Base-by-base conservation (phyloP, 2,329 filamentous ascomycete species). In the Metarhizium guizhouense region DNA sequence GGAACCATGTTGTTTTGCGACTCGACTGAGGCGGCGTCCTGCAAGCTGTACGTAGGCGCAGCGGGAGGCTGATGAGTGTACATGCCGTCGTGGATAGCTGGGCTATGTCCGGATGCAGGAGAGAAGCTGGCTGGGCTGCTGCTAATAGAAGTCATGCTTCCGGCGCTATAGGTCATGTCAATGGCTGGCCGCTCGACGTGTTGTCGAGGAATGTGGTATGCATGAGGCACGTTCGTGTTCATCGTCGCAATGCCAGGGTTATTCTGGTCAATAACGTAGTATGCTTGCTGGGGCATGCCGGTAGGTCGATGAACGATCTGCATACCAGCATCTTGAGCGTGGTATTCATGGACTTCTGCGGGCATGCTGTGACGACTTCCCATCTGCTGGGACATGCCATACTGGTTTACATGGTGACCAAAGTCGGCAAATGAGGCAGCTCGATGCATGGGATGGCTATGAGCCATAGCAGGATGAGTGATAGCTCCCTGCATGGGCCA, bases 221-320 rank as follows among this genome's bases (percentile, higher is more conserved):
- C 70, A 6, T 73, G 67, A n/a, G 75, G 71, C 51, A 81, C 69
- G 6, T 73, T 76, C 11, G 80, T 76, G 67, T 79, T 82, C 76
- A 85, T 79, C 13, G 81, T 85, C 36, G 81, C 82, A 6, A 86
- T 78, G 13, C 78, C 80, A 10, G 82, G 81, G 62, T 84, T 84
- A 64, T 75, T 77, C 60, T 83, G 80, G 56, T 86, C 82, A 1
- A 83, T 78, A 34, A 85, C 75, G 62, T 83, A 86, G 65, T 77
- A 82, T 40, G 70, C 66, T 54, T 75, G 74, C 53, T 72, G 73
- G 3, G 75, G 72, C 62, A 80, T 70, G 64, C 73, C 76, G 5
- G 74, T 62, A n/a, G 74, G 71, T 54, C 77, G 74, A 60, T 79
- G 78, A 51, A 79, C 64, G 64, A 81, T 74, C 18, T 76, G 75